Base-by-base conservation (phyloP, 2,329 filamentous ascomycete species). In the Nannizzia gypsea region DNA sequence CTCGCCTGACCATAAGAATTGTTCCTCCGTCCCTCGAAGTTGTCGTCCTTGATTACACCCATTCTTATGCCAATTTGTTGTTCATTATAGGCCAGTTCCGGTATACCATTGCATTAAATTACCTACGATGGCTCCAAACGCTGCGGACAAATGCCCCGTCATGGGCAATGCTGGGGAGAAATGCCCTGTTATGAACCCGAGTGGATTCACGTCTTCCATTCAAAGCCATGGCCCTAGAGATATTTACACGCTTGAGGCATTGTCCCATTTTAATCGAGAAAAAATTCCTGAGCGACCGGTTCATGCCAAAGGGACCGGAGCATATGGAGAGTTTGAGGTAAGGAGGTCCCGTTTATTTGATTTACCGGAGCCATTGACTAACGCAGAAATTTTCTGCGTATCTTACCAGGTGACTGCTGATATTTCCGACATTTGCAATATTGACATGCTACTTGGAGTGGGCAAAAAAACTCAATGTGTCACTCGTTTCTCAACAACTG, bases 281-380 rank as follows among this genome's bases (percentile, higher is more conserved):
- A 67, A 72, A 20, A 74, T 74, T 52, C 73, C 73, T 0, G 73
- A 75, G 65, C 69, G 73, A 48, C 72, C 74, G 9, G 73, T 76
- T n/a, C 73, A 76, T 58, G 73, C 73, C 57, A 74, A 74, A 65
- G 73, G 72, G 63, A 71, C 71, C 63, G 73, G 73, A 59, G 73
- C 73, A 46, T 75, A 71, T 59, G 73, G 73, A 56, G 71, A 74
- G 62, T 76, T 76, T 57, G 71, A 76, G 63, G 55, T 57, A 57
- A 57, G 34, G 6, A 11, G 6, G 9, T 3, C 9, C 1, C 13
- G 9, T 11, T 36, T 36, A 3, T 36, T 13, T 36, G 34, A 5
- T 20, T 20, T 11, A 36, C 17, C 34, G 22, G 15, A 5, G 2
- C 5, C 24, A 13, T 1, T 8, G 3, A 20, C 20, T 13, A 28